phyloP scores from a whole-genome alignment of 768 basidiomycete species.

The Pleurotus giganteus region DNA sequence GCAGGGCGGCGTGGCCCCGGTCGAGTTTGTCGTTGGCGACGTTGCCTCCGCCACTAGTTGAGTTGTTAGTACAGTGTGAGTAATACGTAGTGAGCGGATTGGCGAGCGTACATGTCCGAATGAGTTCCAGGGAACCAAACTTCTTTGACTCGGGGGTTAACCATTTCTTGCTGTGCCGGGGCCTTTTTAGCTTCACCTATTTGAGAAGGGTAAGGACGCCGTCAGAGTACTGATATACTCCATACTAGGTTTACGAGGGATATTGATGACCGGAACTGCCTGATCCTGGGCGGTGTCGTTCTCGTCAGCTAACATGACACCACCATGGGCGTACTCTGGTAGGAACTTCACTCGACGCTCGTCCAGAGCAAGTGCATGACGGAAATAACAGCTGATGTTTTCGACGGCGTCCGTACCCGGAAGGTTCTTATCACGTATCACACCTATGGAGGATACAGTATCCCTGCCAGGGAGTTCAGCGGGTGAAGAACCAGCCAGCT shows the following conservation, averaged over 20 bases:
- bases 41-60: slow-evolving; percentile 8
- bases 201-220: not conserved
- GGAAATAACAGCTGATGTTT: slow-evolving; percentile 37
- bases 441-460: slow-evolving; percentile 44
- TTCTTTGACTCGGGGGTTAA: not conserved
- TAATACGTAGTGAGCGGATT: slow-evolving; percentile 16
- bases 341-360: slow-evolving; percentile 46
- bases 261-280: too few relatives aligned
- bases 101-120: slow-evolving; percentile 8
- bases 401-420: slow-evolving; percentile 26
- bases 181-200: not conserved
- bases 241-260: not conserved
- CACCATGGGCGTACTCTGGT: slow-evolving; percentile 37
- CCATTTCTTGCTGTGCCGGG: not conserved
- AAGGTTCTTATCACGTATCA: slow-evolving; percentile 26
- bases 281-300: not conserved
- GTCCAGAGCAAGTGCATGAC: slow-evolving; percentile 47
- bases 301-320: slow-evolving; percentile 8
- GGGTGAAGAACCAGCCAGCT: not conserved
- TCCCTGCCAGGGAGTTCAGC: slow-evolving; percentile 29
- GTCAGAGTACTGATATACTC: too few relatives aligned
- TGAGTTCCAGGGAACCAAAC: slow-evolving; percentile 12
- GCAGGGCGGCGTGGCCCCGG: not conserved
- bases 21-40: slow-evolving; percentile 7
- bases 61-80: slow-evolving; percentile 4